Evolutionary conservation across 148 eudicot species (phyloP), one percentile per base, ranked within the genome.

Genomic region (Cornus florida): DNA sequence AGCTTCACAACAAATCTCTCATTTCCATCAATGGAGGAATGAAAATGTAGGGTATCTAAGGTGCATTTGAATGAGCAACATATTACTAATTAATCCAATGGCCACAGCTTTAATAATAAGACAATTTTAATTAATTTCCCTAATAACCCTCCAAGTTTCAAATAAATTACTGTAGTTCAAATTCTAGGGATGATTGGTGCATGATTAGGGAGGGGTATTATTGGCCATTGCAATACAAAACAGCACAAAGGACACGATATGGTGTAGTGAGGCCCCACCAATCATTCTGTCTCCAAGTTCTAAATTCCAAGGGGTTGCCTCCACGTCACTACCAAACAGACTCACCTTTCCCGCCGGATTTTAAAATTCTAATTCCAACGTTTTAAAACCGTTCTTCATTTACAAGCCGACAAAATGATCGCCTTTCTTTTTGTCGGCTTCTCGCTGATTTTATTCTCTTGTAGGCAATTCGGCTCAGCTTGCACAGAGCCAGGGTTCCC

Each of bases 261-360:
- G 79, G 28, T 5, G 57, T 48, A 8, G 8, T 60, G 50, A 50
- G 28, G 69, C 50, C 73, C 75, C 82, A 78, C 74, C 50, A 53
- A 78, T 81, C 84, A 81, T 85, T 85, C 87, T 70, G 35, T 79
- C 82, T 78, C 76, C 84, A 77, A 70, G 74, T 38, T 69, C 81
- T 43, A 73, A 81, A 79, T 20, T 73, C 77, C 78, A 79, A 39
- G 33, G 70, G 39, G 4, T 43, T 67, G 64, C 56, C 69, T 48
- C 56, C 82, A 70, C 77, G 5, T 78, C 56, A 71, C 28, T 38
- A 77, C 62, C 20, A 56, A 28, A 70, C 53, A 33, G 79, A 72
- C 74, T 77, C 19, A 82, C 11, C 77, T 77, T 77, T 77, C 72
- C 75, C 73, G 59, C 71, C 56, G 72, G 83, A 83, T 60, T 78